These are phyloP conservation scores for Coemansia furcata DNA, from an alignment of 192 early-diverging fungal species.

Conservation along the genomic window DNA sequence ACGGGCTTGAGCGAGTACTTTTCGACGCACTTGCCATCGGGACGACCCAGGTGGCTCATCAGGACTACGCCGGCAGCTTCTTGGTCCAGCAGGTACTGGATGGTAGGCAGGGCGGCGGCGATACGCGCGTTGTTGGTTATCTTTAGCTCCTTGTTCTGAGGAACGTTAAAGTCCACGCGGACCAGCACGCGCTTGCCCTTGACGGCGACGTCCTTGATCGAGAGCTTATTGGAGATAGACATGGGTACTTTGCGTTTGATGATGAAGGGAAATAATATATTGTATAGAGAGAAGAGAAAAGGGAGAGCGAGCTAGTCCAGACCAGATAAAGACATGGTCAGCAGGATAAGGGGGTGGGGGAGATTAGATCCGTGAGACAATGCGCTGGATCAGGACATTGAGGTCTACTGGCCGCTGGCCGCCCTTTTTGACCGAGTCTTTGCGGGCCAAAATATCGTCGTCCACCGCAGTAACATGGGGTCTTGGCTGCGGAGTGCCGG, in stretches of 20 bases:
- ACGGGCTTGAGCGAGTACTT: conserved; percentile 96
- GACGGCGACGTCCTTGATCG: conserved; percentile 82
- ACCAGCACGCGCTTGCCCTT: conserved; percentile 88
- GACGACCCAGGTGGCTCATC: conserved; percentile 97
- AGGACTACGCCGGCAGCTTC: conserved; percentile 88
- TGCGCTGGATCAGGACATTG: conserved; percentile 27
- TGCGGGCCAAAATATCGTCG: conserved; percentile 38
- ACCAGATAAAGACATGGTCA: neutral
- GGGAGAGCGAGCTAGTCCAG: neutral
- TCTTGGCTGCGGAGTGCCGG: conserved; percentile 12
- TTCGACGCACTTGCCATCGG: conserved; percentile 81
- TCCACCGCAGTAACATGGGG: conserved; percentile 14
- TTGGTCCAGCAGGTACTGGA: conserved; percentile 85
- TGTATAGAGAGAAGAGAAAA: neutral
- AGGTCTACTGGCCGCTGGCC: conserved; percentile 42
- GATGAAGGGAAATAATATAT: neutral
- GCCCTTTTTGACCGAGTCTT: conserved; percentile 40
- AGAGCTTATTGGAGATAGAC: conserved; percentile 73
- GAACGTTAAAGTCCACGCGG: conserved; percentile 99
- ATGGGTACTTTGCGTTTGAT: conserved; percentile 11
- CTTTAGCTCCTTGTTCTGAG: conserved; percentile 78
- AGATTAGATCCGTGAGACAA: conserved; percentile 30
- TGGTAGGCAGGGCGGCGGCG: conserved; percentile 88
- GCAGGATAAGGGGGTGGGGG: conserved; percentile 4
- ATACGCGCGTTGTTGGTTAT: conserved; percentile 99